A percentile compares a stretch with the other conserved stretches of the same genome.
phyloP scores from a whole-genome alignment of 495 filamentous ascomycete species.

The Acidiella bohemica region DNA sequence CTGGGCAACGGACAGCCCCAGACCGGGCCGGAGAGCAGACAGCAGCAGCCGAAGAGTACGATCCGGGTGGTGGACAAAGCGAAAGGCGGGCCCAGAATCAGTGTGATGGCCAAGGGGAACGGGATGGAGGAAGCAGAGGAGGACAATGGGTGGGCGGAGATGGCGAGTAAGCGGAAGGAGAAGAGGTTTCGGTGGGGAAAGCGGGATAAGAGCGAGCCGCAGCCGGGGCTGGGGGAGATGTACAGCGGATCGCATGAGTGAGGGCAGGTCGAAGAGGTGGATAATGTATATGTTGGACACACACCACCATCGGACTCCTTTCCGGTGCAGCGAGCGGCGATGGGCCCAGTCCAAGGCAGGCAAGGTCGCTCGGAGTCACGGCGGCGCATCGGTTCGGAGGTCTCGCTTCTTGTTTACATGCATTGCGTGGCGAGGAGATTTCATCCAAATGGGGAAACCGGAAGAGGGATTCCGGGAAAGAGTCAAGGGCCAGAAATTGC shows the following conservation, averaged over 20 bases:
- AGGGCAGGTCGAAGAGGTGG: background rate
- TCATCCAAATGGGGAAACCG: no score
- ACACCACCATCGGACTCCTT: no score
- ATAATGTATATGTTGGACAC: conserved; percentile 1
- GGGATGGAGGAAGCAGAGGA: conserved; percentile 66
- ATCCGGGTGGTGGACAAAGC: conserved; percentile 17
- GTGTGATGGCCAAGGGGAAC: background rate
- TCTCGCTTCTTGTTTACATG: no score
- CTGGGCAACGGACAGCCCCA: conserved; percentile 4
- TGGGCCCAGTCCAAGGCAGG: no score
- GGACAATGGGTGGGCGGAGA: conserved; percentile 73
- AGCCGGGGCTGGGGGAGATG: conserved; percentile 4
- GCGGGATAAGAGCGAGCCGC: conserved; percentile 30
- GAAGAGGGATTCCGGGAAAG: no score
- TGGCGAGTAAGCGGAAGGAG: conserved; percentile 72
- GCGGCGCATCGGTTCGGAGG: no score
- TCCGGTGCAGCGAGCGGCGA: no score
- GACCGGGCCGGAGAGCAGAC: background rate
- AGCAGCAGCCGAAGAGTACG: conserved; percentile 4
- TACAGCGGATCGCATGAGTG: conserved; percentile 5
- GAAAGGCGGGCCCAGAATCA: conserved; percentile 12
- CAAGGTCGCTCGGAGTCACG: no score
- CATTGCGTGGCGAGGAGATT: no score
- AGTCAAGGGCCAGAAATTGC: no score
- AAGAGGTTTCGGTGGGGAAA: conserved; percentile 61